Percentiles rank a stretch among this genome's conserved stretches.
These are phyloP conservation scores for Xylaria bambusicola DNA, from an alignment of 495 filamentous ascomycete genomes.

Conservation along the genomic window DNA sequence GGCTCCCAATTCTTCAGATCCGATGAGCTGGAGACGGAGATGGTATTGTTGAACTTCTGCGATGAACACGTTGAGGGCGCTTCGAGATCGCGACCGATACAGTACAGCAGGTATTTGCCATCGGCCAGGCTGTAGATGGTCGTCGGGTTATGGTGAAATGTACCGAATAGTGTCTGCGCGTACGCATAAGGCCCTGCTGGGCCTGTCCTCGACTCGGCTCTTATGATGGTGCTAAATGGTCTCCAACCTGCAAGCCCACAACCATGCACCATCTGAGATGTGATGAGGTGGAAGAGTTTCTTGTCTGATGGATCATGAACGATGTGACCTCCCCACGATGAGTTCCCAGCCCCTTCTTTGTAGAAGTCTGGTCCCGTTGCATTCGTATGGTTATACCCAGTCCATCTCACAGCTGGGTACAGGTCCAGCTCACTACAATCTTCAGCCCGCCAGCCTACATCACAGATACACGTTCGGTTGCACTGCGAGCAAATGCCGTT, in stretches of 20 bases:
- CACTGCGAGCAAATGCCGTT: constrained; percentile 36
- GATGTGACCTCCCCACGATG: constrained; percentile 42
- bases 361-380: constrained; percentile 25
- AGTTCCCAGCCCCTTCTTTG: constrained; percentile 34
- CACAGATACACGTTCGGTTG: constrained; percentile 33
- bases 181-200: constrained; percentile 41
- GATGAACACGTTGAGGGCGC: constrained; percentile 24
- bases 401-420: constrained; percentile 29
- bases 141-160: constrained; percentile 44
- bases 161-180: constrained; percentile 31
- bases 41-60: constrained; percentile 27
- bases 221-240: constrained; percentile 39
- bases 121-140: constrained; percentile 40
- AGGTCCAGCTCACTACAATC: constrained; percentile 44
- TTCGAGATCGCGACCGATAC: constrained; percentile 36
- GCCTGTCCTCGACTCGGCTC: constrained; percentile 38
- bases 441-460: constrained; percentile 40
- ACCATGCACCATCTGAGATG: constrained; percentile 37
- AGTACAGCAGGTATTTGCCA: constrained; percentile 37
- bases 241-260: constrained; percentile 43
- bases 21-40: constrained; percentile 25
- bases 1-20: constrained; percentile 20
- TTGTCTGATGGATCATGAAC: constrained; percentile 37
- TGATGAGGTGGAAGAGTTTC: constrained; percentile 37
- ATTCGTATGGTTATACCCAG: constrained; percentile 41